Evolutionary conservation across 306 rosid genomes (phyloP), one percentile per base, ranked within the genome.

Genomic region (Geum urbanum): DNA sequence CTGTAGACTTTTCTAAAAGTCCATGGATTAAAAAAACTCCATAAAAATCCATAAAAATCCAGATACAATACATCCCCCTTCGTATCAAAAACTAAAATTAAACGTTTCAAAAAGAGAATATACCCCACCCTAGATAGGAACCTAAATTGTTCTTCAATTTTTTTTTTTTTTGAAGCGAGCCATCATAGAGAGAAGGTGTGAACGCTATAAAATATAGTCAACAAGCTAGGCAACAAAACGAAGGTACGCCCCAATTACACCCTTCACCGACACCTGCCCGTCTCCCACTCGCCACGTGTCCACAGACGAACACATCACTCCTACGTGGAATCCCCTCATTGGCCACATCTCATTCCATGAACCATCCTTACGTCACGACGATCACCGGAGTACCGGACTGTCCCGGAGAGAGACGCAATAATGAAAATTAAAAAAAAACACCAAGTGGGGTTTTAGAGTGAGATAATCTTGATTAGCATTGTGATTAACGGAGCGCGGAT

Each of bases 261-360:
- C 40, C 35, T 10, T 41, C 35, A 84, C 91, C 13, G 86, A 67
- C 87, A 80, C n/a, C 69, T 80, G 89, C 13, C 86, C 0, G 83
- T 78, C 22, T 4, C 0, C 5, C 4, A 0, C 0, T 9, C 0
- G 80, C 27, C 84, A 86, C 71, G 80, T 82, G 89, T 80, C 85
- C 3, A 0, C 7, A 1, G 0, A 2, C 0, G 1, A n/a, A 3
- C 14, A 2, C 1, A 57, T 3, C 27, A 44, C 0, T 0, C 0
- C 3, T 56, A 44, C 74, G 66, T 70, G 66, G 24, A 44, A 9
- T 0, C 1, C 5, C 0, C 7, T 37, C 5, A 70, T 56, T 56
- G 5, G 74, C 1, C 0, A 0, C 0, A 5, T 2, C 12, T 8
- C 32, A 27, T 27, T 16, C 8, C 9, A 8, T 1, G 67, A 59